Percentiles rank a stretch among this genome's conserved stretches.
These are phyloP conservation scores for Chamaecyparis obtusa DNA, from an alignment of 75 land plant species.

Conservation along the genomic window DNA sequence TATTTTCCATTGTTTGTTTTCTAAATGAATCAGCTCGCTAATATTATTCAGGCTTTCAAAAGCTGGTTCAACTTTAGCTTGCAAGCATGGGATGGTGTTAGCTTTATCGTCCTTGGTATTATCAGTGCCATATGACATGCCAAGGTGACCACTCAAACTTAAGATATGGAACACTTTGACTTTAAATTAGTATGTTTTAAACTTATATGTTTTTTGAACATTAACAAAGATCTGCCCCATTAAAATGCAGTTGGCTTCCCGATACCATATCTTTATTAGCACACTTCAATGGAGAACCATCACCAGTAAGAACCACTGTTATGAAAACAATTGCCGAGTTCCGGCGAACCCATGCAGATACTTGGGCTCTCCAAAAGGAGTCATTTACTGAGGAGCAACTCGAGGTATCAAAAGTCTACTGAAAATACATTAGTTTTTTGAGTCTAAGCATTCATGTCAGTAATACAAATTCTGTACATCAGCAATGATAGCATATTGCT, in stretches of 20 bases:
- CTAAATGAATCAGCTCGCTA: neutral
- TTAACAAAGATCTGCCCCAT: neutral
- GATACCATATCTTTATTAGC: slow-evolving; percentile 76
- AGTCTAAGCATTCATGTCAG: neutral
- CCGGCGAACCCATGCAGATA: slow-evolving; percentile 94
- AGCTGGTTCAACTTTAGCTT: slow-evolving; percentile 33
- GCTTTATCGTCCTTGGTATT: slow-evolving; percentile 86
- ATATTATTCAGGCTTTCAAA: slow-evolving; percentile 26
- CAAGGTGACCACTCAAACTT: slow-evolving; percentile 45
- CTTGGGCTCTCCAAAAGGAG: slow-evolving; percentile 86
- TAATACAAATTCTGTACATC: neutral
- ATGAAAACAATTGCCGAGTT: slow-evolving; percentile 93
- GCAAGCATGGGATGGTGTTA: slow-evolving; percentile 81
- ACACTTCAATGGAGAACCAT: slow-evolving; percentile 65
- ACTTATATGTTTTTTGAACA: neutral
- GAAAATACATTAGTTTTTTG: neutral
- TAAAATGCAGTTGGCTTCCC: slow-evolving; percentile 83
- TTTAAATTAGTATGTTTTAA: neutral
- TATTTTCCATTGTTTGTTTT: neutral
- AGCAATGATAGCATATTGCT: slow-evolving; percentile 6
- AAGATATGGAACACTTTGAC: neutral
- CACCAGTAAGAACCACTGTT: slow-evolving; percentile 77
- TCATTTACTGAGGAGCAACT: slow-evolving; percentile 89
- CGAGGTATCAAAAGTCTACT: slow-evolving; percentile 55
- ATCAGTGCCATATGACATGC: slow-evolving; percentile 96